Evolutionary conservation across 108 stramenopile genomes (phyloP).

Genomic region (Conticribra guillardii): DNA sequence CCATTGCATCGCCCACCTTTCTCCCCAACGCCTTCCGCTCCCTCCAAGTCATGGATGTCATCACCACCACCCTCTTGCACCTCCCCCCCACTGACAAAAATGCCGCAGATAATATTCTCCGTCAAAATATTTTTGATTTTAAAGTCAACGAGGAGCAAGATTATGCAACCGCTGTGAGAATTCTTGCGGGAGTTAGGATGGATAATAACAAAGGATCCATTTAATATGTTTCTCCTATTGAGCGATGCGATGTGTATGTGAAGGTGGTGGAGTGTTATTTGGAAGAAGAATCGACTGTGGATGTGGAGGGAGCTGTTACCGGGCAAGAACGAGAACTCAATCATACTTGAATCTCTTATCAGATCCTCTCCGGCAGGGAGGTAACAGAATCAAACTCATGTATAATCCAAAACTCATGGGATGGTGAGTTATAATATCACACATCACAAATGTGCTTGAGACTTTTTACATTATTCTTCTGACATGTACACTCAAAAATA

Average conservation of each 20-base stretch:
- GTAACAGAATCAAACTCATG: conserved; percentile 45
- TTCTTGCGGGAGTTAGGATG: conserved; percentile 75
- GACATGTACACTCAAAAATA: no score
- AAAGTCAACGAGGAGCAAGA: conserved; percentile 75
- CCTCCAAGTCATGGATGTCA: conserved; percentile 40
- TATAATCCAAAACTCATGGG: conserved; percentile 57
- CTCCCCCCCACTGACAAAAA: conserved; percentile 71
- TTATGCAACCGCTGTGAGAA: conserved; percentile 66
- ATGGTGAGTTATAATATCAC: no score
- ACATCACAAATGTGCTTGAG: no score
- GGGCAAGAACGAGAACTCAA: conserved; percentile 56
- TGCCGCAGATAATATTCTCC: conserved; percentile 73
- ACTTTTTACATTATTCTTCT: no score
- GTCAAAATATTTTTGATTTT: conserved; percentile 75
- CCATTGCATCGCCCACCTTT: conserved; percentile 61
- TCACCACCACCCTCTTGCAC: conserved; percentile 57
- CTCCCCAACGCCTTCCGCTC: conserved; percentile 62
- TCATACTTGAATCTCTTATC: conserved; percentile 58
- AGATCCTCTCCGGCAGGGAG: conserved; percentile 30
- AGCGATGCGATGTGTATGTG: conserved; percentile 82
- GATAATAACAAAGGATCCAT: conserved; percentile 60
- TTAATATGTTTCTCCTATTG: conserved; percentile 64
- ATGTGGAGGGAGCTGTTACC: conserved; percentile 79
- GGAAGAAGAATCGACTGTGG: conserved; percentile 80
- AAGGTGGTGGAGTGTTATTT: conserved; percentile 92